These are phyloP conservation scores for Pichia insulana DNA, from an alignment of 805 yeast genomes.

Conservation along the genomic window DNA sequence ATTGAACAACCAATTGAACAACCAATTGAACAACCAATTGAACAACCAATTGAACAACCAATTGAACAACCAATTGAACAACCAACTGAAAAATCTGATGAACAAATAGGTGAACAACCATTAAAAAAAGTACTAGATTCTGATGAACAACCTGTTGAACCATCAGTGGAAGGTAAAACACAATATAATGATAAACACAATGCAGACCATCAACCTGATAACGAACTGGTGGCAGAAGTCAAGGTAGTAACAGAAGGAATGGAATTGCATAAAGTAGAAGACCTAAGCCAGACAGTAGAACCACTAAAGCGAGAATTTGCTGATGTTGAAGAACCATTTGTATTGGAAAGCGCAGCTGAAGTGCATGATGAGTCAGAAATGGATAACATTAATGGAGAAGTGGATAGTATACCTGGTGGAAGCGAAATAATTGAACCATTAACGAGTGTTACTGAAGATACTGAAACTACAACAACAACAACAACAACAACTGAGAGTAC, in stretches of 20 bases:
- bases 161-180: background rate
- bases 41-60: too few relatives aligned
- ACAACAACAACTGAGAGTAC: background rate
- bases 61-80: too few relatives aligned
- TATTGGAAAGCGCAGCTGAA: too few relatives aligned
- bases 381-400: conserved; percentile 1
- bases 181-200: background rate
- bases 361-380: too few relatives aligned
- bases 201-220: background rate
- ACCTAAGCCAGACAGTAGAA: too few relatives aligned
- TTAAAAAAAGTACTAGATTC: too few relatives aligned
- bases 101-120: too few relatives aligned
- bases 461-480: background rate
- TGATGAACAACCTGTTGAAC: too few relatives aligned
- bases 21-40: background rate
- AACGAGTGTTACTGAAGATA: conserved; percentile 2
- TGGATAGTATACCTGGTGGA: conserved; percentile 7
- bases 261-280: too few relatives aligned
- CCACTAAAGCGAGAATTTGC: too few relatives aligned
- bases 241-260: too few relatives aligned
- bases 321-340: background rate
- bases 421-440: conserved; percentile 7
- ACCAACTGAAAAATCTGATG: background rate
- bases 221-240: background rate
- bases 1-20: background rate